phyloP scores from a whole-genome alignment of 176 grass and related monocot species.

The Phoenix dactylifera region DNA sequence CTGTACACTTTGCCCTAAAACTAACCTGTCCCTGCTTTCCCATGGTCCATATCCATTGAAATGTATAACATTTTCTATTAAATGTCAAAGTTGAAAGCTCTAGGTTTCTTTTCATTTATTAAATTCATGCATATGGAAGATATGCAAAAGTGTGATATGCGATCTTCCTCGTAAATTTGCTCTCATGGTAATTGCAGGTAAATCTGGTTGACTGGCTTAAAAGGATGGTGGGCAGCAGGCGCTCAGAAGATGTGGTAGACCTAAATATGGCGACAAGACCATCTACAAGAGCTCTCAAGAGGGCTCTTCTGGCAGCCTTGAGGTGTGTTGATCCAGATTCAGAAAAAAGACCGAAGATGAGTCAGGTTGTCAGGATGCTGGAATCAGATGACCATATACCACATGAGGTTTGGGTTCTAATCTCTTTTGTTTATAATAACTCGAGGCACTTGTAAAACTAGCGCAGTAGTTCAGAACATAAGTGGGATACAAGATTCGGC shows the following conservation, averaged over 20 bases:
- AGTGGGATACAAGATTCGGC: neutral
- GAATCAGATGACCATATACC: neutral
- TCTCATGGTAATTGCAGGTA: constrained; percentile 8
- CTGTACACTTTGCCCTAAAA: too few species aligned
- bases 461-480: too few species aligned
- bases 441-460: too few species aligned
- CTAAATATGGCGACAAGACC: constrained; percentile 5
- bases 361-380: constrained; percentile 15
- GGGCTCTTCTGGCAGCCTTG: constrained; percentile 1
- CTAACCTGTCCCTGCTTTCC: too few species aligned
- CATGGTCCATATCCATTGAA: too few species aligned
- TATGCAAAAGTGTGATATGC: too few species aligned
- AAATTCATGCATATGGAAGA: too few species aligned
- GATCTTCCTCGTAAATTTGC: neutral
- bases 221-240: constrained; percentile 9
- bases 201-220: constrained; percentile 24
- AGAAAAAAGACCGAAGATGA: constrained; percentile 14
- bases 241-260: constrained; percentile 15
- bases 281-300: constrained; percentile 17
- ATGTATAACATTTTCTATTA: too few species aligned
- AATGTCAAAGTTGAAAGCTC: too few species aligned
- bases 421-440: neutral
- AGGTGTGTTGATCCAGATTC: constrained; percentile 14
- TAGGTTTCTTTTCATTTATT: too few species aligned
- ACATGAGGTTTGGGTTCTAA: constrained; percentile 3